Base-by-base conservation (phyloP, 2,329 filamentous ascomycete species). In the Colletotrichum sp. region DNA sequence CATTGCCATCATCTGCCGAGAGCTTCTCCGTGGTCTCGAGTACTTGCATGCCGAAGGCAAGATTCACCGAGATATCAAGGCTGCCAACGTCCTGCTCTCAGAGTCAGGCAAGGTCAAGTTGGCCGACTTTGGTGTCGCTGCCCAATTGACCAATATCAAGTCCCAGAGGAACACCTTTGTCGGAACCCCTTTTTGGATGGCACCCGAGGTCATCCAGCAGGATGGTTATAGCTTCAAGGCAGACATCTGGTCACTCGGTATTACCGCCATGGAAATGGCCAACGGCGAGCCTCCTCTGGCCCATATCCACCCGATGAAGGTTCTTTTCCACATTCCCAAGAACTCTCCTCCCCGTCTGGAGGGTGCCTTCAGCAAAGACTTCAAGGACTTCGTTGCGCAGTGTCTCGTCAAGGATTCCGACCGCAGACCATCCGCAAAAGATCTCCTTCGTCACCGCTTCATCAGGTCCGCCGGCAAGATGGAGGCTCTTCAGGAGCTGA, bases 151-250 rank as follows among this genome's bases (percentile, higher is more conserved):
- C 77, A 98, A 98, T 83, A 98, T 99, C 87, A 98, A 98, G 86
- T 98, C 96, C 4, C 96, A 98, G 84, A 93, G 97, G 71, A 96
- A 99, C 85, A 99, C 97, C 0, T 99, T 99, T 82, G 97, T 99
- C 24, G 97, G 97, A 24, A 99, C 96, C 0, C 97, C 97, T 0
- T 98, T 98, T 83, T 98, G 96, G 96, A 98, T 98, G 96, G 96
- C 96, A 1, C 96, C 96, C 2, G 96, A 98, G 83, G 96, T 98
- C 43, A 98, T 98, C 79, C 94, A 98, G 83, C 95, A 98, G 85
- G 92, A 95, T 78, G 91, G 91, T 18, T 93, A 92, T 78, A 95
- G 96, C 83, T 97, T 95, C 87, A 97, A 97, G 85, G 96, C 96
- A 7, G 96, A 98, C 82, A 96, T 98, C 74, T 98, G 96, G 96